phyloP scores from a whole-genome alignment of 495 filamentous ascomycete genomes.

The Rusavskia elegans region DNA sequence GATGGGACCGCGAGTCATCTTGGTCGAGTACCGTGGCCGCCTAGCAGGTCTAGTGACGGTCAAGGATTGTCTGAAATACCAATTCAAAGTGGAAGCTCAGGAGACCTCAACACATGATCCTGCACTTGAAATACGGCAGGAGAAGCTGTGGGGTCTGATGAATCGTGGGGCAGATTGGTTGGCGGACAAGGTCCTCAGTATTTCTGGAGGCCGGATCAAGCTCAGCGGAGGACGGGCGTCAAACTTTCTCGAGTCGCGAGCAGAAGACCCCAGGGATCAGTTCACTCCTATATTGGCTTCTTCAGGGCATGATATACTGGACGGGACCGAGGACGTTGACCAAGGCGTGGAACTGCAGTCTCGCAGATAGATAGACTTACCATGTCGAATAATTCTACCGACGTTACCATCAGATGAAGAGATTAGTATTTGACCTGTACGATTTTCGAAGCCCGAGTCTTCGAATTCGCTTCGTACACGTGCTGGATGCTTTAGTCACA shows the following conservation, averaged over 20 bases:
- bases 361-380: not conserved
- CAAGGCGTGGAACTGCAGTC: conserved; percentile 47
- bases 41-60: conserved; percentile 80
- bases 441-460: no score
- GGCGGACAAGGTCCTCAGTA: conserved; percentile 29
- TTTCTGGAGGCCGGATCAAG: conserved; percentile 27
- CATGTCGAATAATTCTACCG: no score
- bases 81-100: conserved; percentile 88
- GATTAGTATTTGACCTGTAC: no score
- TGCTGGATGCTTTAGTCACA: no score
- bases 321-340: conserved; percentile 50
- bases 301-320: conserved; percentile 31
- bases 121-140: conserved; percentile 33
- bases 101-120: conserved; percentile 46
- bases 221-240: conserved; percentile 9
- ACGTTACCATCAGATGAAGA: no score
- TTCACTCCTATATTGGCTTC: conserved; percentile 6
- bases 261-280: conserved; percentile 15
- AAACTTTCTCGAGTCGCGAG: conserved; percentile 12
- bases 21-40: conserved; percentile 78
- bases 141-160: conserved; percentile 53
- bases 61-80: conserved; percentile 95
- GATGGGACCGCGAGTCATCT: conserved; percentile 84
- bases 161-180: conserved; percentile 40
- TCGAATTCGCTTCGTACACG: no score